phyloP scores from a whole-genome alignment of 2,329 filamentous ascomycete species.

The Fusarium sulawesiense region DNA sequence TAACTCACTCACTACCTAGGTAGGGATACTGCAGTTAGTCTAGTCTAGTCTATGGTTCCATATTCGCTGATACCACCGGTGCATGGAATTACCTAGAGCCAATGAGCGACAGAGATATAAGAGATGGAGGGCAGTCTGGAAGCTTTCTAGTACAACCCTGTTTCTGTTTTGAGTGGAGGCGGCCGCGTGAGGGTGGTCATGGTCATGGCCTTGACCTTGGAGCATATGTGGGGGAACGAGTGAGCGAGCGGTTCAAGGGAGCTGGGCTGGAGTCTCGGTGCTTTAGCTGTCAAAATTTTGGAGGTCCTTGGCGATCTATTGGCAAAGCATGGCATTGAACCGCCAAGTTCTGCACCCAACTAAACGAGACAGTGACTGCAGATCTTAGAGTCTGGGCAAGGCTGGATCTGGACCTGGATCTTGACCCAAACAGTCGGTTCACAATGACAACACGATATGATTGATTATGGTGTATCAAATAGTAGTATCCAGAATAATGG shows the following conservation, averaged over 20 bases:
- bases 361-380: constrained; percentile 19
- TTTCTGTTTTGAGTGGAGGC: background rate
- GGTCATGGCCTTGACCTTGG: background rate
- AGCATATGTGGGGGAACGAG: constrained; percentile 21
- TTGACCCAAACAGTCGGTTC: constrained; percentile 19
- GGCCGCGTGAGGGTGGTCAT: constrained; percentile 1
- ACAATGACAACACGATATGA: constrained; percentile 11
- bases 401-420: constrained; percentile 1
- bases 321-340: constrained; percentile 28
- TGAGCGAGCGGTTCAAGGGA: background rate
- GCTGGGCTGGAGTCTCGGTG: background rate
- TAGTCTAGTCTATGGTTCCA: background rate
- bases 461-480: background rate
- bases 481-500: background rate
- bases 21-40: background rate
- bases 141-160: constrained; percentile 43
- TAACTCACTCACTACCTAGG: background rate
- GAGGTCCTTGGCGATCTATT: constrained; percentile 22
- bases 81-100: constrained; percentile 13
- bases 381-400: constrained; percentile 40
- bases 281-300: constrained; percentile 4
- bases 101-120: constrained; percentile 20
- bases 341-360: constrained; percentile 33
- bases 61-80: constrained; percentile 20
- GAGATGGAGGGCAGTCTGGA: constrained; percentile 38